Evolutionary conservation across 768 basidiomycete genomes (phyloP).

Genomic region (Agaricus blazei): DNA sequence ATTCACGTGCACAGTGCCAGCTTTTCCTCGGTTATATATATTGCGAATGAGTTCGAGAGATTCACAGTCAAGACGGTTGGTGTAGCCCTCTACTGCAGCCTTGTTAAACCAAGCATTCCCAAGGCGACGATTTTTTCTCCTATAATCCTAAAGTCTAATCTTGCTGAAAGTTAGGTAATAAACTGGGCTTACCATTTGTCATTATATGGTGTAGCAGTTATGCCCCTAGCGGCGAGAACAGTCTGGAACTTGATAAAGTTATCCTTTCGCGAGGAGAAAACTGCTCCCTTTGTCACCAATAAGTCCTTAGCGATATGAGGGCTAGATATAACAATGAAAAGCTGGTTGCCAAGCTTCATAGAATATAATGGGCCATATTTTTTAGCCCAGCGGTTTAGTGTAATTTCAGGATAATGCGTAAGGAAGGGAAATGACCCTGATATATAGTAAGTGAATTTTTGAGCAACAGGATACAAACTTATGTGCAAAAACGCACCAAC

Average conservation of each 20-base stretch:
- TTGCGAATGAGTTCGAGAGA: slow-evolving; percentile 32
- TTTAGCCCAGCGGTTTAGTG: slow-evolving; percentile 36
- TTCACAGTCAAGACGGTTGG: slow-evolving; percentile 32
- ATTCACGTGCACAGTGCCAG: slow-evolving; percentile 29
- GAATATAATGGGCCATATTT: slow-evolving; percentile 40
- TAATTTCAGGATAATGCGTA: slow-evolving; percentile 36
- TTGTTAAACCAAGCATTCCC: slow-evolving; percentile 27
- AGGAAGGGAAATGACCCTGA: slow-evolving; percentile 34
- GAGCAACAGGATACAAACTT: neutral
- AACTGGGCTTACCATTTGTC: slow-evolving; percentile 28
- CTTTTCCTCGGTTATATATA: slow-evolving; percentile 27
- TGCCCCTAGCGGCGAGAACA: slow-evolving; percentile 37
- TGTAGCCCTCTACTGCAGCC: slow-evolving; percentile 30
- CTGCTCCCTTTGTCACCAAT: slow-evolving; percentile 37
- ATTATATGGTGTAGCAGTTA: slow-evolving; percentile 40
- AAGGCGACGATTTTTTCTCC: slow-evolving; percentile 40
- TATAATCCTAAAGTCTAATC: neutral
- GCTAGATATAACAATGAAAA: slow-evolving; percentile 41
- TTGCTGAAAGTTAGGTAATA: neutral
- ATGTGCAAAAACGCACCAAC: neutral
- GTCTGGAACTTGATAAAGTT: slow-evolving; percentile 41
- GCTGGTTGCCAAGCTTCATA: slow-evolving; percentile 41
- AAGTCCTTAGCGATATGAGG: slow-evolving; percentile 38
- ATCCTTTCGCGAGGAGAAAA: slow-evolving; percentile 42
- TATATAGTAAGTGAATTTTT: neutral